Evolutionary conservation across 1,284 basidiomycete species (phyloP).

Genomic region (Moniliella sp.): DNA sequence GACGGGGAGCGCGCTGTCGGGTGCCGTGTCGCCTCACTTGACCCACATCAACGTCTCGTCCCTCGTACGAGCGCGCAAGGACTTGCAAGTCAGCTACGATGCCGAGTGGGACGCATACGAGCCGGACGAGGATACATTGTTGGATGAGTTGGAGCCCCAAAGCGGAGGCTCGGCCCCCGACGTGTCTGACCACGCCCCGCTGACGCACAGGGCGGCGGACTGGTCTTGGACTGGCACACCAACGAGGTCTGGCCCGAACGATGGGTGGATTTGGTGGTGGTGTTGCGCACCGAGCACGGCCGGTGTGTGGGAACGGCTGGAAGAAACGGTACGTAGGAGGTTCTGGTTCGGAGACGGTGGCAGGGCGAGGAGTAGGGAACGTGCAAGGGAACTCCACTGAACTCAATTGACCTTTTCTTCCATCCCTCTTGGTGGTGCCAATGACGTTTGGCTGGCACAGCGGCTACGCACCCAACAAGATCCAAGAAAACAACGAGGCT

Average conservation of each 20-base stretch:
- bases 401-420: too few species aligned
- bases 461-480: constrained; percentile 70
- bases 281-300: constrained; percentile 72
- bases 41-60: constrained; percentile 70
- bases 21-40: constrained; percentile 5
- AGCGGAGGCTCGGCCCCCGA: constrained; percentile 21
- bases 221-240: constrained; percentile 92
- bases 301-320: constrained; percentile 73
- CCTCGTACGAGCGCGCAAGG: constrained; percentile 54
- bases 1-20: constrained; percentile 2
- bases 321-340: constrained; percentile 47
- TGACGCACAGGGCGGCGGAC: constrained; percentile 37
- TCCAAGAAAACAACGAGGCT: constrained; percentile 91
- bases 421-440: too few species aligned
- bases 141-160: constrained; percentile 21
- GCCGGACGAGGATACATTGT: constrained; percentile 59
- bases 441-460: too few species aligned
- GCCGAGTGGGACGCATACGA: constrained; percentile 83
- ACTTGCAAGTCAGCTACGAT: constrained; percentile 63
- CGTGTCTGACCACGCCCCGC: constrained; percentile 8
- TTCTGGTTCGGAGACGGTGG: constrained; percentile 3
- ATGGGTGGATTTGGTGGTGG: constrained; percentile 90
- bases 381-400: too few species aligned
- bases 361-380: too few species aligned
- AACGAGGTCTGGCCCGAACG: constrained; percentile 83